A percentile compares a stretch with the other conserved stretches of the same genome.
These are phyloP conservation scores for Sporothrix mexicana DNA, from an alignment of 2,329 filamentous ascomycete genomes.

Conservation along the genomic window DNA sequence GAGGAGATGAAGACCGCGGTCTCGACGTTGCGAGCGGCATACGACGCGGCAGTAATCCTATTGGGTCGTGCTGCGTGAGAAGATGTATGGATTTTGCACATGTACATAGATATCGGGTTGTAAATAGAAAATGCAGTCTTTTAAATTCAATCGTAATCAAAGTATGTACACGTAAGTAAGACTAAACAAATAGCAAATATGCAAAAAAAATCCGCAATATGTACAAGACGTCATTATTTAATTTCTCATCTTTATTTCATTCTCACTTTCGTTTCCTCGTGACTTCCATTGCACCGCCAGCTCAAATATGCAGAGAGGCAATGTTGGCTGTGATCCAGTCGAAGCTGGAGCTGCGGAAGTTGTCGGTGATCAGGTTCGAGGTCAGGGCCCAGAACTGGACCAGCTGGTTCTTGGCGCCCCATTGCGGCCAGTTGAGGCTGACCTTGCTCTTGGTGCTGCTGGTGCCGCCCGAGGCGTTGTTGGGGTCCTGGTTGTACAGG, in stretches of 20 bases:
- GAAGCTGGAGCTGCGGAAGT: slow-evolving; percentile 14
- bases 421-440: slow-evolving; percentile 22
- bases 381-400: slow-evolving; percentile 21
- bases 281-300: not conserved
- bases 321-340: not conserved
- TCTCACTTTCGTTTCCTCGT: not conserved
- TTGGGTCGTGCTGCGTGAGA: not conserved
- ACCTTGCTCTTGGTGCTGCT: slow-evolving; percentile 18
- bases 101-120: not conserved
- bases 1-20: slow-evolving; percentile 61
- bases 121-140: not conserved
- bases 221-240: not conserved
- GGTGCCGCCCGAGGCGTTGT: slow-evolving; percentile 51
- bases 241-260: too few species aligned
- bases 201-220: not conserved
- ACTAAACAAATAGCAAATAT: not conserved
- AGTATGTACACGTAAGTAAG: not conserved
- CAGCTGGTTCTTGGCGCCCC: slow-evolving; percentile 17
- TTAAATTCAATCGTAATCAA: not conserved
- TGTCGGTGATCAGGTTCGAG: slow-evolving; percentile 14
- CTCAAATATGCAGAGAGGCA: slow-evolving; percentile 8
- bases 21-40: slow-evolving; percentile 53
- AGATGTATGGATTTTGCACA: too few species aligned
- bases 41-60: not conserved
- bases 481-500: slow-evolving; percentile 72